phyloP scores from a whole-genome alignment of 75 land plant species.

The Larix kaempferi region DNA sequence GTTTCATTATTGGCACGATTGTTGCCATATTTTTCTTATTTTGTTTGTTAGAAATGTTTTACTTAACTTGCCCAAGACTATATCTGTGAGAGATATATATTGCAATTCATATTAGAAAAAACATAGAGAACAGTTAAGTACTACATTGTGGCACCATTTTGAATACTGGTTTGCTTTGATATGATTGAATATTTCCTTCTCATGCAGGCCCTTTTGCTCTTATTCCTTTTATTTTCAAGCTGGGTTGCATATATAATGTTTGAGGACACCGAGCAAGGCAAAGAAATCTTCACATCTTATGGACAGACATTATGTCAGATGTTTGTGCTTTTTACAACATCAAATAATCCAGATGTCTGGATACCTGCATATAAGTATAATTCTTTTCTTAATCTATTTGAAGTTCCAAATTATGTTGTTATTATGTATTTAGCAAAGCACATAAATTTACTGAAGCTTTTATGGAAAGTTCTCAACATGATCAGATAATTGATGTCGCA shows the following conservation, averaged over 20 bases:
- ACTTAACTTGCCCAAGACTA: too few relatives aligned
- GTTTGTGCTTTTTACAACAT: conserved; percentile 91
- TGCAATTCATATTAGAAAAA: too few relatives aligned
- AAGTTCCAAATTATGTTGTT: background rate
- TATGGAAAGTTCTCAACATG: background rate
- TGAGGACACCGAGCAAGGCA: conserved; percentile 85
- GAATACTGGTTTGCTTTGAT: background rate
- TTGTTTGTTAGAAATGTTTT: too few relatives aligned
- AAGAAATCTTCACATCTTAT: conserved; percentile 61
- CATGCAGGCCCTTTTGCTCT: conserved; percentile 64
- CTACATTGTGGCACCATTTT: too few relatives aligned
- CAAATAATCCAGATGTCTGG: conserved; percentile 95
- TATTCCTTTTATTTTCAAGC: conserved; percentile 82
- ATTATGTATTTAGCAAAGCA: background rate
- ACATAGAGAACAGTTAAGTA: too few relatives aligned
- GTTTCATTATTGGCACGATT: background rate
- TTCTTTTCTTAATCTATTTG: conserved; percentile 1
- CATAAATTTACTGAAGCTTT: background rate
- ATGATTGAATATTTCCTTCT: conserved; percentile 3
- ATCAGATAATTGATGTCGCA: background rate
- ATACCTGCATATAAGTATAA: conserved; percentile 94
- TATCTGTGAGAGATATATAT: too few relatives aligned
- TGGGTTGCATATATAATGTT: conserved; percentile 89
- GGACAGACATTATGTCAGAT: conserved; percentile 73
- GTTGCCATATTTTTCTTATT: background rate